Base-by-base conservation (phyloP, 1,284 basidiomycete species). In the Leccinum huronense region DNA sequence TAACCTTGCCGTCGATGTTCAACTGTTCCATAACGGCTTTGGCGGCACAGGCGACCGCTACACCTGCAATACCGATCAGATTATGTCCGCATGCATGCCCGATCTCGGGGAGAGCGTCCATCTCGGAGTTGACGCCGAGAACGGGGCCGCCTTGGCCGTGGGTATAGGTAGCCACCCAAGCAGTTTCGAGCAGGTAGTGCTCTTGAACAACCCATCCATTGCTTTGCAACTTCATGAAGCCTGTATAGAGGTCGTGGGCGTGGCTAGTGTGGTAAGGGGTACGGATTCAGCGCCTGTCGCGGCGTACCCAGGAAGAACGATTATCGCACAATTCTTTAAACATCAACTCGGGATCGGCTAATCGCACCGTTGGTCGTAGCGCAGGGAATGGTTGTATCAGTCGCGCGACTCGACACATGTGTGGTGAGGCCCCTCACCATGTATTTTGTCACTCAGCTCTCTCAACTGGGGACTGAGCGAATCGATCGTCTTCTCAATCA, bases 31-130 rank as follows among this genome's bases (percentile, higher is more conserved):
- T 45, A 1, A 84, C 85, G 8, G 80, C 80, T 67, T 86, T 38
- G 87, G 79, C 16, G 0, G 84, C 86, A 58, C 89, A 79, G 0
- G 89, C 84, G 19, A 90, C 84, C 1, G 85, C 90, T 6, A 93
- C 84, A 14, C 90, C 91, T 61, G 80, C 73, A 56, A 93, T 89
- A 5, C 89, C 90, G 65, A 94, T 93, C 59, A 93, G 79, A 71
- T 91, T 93, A 73, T 93, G 90, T 5, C 90, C 91, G 68, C 91
- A 92, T 3, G 89, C 90, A 70, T 92, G 90, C 0, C 89, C 88
- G 31, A 90, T 81, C 1, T 84, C 86, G 45, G 82, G 83, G 19
- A 90, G 76, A 1, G 87, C 86, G 59, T 86, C 85, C 85, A 86
- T 86, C 80, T 45, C 42, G n/a, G 42, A 88, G 72, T 92, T 92